phyloP scores from a whole-genome alignment of 169 alveolate genomes.

The Cryptosporidium ubiquitum region DNA sequence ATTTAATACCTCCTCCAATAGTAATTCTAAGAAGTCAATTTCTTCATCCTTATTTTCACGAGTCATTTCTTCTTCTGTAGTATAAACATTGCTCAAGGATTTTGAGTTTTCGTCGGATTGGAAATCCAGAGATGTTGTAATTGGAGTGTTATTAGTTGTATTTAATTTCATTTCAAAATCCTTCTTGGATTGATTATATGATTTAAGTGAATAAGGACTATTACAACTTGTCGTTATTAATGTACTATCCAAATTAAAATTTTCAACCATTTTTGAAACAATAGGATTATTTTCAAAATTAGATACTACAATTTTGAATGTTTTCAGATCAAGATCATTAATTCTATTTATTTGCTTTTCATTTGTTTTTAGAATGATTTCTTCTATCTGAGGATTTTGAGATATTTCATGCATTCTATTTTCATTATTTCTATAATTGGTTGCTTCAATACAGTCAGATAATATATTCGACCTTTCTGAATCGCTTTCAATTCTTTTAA shows the following conservation, averaged over 20 bases:
- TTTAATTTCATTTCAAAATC: neutral
- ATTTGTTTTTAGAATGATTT: neutral
- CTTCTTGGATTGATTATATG: neutral
- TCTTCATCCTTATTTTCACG: neutral
- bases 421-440: neutral
- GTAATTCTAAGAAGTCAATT: conserved; percentile 24
- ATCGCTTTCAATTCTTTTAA: neutral
- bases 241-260: neutral
- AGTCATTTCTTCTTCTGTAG: neutral
- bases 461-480: neutral
- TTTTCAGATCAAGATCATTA: neutral
- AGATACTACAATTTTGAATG: neutral
- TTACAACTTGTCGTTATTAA: neutral
- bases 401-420: neutral
- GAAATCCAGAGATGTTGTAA: conserved; percentile 17
- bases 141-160: neutral
- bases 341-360: neutral
- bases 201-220: conserved; percentile 1
- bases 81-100: neutral
- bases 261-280: neutral
- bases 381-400: neutral
- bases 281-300: neutral
- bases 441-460: neutral
- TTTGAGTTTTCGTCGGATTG: conserved; percentile 1
- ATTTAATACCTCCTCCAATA: conserved; percentile 1